Conservation (phyloP, 768 basidiomycete species). For the Agaricus bisporus region DNA sequence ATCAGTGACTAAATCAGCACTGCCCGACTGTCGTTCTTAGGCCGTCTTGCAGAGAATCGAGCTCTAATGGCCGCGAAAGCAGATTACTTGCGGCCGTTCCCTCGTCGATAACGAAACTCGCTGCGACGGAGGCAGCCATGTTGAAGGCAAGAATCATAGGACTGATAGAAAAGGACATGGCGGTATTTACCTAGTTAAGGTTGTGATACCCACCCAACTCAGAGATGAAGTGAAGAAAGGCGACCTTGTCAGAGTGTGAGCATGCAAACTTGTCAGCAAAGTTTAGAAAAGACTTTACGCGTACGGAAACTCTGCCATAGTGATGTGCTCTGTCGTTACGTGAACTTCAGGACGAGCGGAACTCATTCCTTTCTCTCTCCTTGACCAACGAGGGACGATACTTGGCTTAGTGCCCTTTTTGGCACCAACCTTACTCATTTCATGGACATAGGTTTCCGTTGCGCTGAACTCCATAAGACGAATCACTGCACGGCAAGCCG, state of each 20-base stretch:
- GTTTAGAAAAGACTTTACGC: conserved; percentile 13
- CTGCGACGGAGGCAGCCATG: too few relatives aligned
- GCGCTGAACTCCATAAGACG: conserved; percentile 52
- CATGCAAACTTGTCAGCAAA: neutral
- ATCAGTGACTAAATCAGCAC: too few relatives aligned
- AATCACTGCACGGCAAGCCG: conserved; percentile 65
- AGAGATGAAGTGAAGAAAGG: neutral
- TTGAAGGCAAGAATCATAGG: too few relatives aligned
- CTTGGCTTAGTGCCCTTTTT: conserved; percentile 27
- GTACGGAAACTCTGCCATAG: conserved; percentile 50
- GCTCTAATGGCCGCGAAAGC: too few relatives aligned
- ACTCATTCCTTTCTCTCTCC: conserved; percentile 23
- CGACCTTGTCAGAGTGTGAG: neutral
- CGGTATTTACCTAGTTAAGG: too few relatives aligned
- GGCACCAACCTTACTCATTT: conserved; percentile 30
- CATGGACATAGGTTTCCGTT: conserved; percentile 40
- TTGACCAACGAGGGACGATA: conserved; percentile 16
- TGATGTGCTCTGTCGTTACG: conserved; percentile 56
- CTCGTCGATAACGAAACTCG: too few relatives aligned
- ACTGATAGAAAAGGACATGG: too few relatives aligned
- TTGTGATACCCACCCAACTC: too few relatives aligned
- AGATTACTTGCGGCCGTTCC: too few relatives aligned
- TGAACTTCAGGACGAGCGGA: conserved; percentile 40
- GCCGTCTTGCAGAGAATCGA: too few relatives aligned
- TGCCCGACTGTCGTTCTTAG: too few relatives aligned